Base-by-base conservation (phyloP, 1,284 basidiomycete genomes). In the Erythrobasidium hasegawianum region DNA sequence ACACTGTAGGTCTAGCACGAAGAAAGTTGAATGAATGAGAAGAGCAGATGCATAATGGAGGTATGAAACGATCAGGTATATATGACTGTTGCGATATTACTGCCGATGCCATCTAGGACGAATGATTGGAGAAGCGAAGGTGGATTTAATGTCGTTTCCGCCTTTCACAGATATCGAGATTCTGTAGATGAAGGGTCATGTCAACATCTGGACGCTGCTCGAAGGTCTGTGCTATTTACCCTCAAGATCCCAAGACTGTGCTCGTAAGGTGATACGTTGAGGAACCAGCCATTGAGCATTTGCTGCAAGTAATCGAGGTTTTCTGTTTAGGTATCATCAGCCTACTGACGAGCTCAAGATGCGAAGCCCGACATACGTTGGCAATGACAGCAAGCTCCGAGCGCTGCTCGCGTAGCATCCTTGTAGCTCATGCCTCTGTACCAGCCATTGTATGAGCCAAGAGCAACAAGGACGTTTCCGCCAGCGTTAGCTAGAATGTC, bases 371-470 rank as follows among this genome's bases (percentile, higher is more conserved):
- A 24, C 38, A 4, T 11, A 39, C 55, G 55, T 29, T 90, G 88
- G 77, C 86, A 87, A 26, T 73, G 77, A 79, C 89, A 92, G 79
- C 86, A 86, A 26, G 73, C 59, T 0, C 78, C 75, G 40, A 78
- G 60, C 9, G 78, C 80, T 45, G 86, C 84, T 56, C 83, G 83
- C 53, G 86, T 88, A 13, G 88, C 72, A 0, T 0, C 2, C 7
- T 20, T 13, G 59, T 78, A 78, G 24, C 87, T 89, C 80, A 91
- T 78, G 20, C 83, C 83, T 7, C 64, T 59, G 20, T 69, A 72
- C 89, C 89, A 92, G 49, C 90, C 88, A 76, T 93, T 93, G 80
- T 94, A 93, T 20, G 76, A 69, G 16, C 89, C 91, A 57, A 90
- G 77, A 7, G 84, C 71, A 11, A 47, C 65, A 14, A 91, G 78